Evolutionary conservation across 164 flowering plant genomes (phyloP), one percentile per base, ranked within the genome.

Genomic region (Tetrastigma voinierianum): DNA sequence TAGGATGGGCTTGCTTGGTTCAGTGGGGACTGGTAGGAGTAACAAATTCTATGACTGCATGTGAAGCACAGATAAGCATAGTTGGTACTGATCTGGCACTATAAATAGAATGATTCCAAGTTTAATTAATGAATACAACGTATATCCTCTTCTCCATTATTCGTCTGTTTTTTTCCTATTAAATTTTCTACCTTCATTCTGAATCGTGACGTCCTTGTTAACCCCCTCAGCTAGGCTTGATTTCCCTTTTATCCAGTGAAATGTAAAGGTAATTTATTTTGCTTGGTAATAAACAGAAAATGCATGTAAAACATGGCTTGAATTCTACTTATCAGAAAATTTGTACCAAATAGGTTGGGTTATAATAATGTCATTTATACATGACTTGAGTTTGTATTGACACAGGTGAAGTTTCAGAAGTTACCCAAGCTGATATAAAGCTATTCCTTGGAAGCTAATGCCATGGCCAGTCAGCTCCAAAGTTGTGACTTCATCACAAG

Each of bases 81-180:
- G 15, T 13, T 10, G 21, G 21, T 9, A 54, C 21, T 18, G 14
- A 19, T 20, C 21, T 54, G 25, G 14, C 10, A 8, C 21, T 19
- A 54, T 8, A 19, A 23, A 24, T 57, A 12, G 40, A 57, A 16
- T 44, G 4, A 45, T 15, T 32, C 46, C 61, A 57, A 25, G 61
- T 32, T 32, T 32, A 32, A 32, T 32, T 32, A 57, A 57, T 17
- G 14, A 11, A 21, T 55, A n/a, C 13, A 57, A 57, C 6, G 46
- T 57, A 57, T 57, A 32, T 32, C 25, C 25, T 18, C 51, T 12
- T 40, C 64, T 59, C 64, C 23, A 67, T 60, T 61, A 60, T 55
- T 60, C 19, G 16, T 32, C 32, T 57, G 61, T 57, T 57, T 57
- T 57, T 57, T 57, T 57, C 18, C 46, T 16, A 57, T 57, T 57